Percentiles rank a stretch among this genome's conserved stretches.
Evolutionary conservation across 164 flowering plant genomes (phyloP).

Genomic region (Chimonanthus salicifolius): DNA sequence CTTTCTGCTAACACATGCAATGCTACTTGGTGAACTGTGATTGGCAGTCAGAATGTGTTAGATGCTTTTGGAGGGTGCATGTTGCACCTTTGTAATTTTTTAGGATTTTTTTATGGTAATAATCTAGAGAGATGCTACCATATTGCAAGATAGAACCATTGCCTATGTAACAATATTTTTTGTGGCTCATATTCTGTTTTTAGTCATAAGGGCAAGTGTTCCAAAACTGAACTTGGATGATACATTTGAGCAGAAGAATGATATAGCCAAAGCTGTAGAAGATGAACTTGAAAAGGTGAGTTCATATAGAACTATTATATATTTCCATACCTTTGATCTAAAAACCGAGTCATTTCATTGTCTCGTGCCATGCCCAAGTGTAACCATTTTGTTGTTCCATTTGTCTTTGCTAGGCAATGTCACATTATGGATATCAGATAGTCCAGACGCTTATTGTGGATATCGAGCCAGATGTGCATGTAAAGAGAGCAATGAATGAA

Average conservation of each 20-base stretch:
- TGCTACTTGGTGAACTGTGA: no score
- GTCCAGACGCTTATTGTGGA: conserved; percentile 80
- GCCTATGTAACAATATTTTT: no score
- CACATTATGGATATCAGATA: conserved; percentile 74
- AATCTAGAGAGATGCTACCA: no score
- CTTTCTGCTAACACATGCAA: no score
- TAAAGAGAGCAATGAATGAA: conserved; percentile 84
- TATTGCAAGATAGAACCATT: no score
- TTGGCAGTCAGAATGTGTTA: no score
- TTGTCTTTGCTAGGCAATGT: conserved; percentile 54
- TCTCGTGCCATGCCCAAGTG: no score
- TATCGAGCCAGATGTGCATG: conserved; percentile 73
- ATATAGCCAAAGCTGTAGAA: conserved; percentile 71
- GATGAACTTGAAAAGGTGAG: conserved; percentile 69
- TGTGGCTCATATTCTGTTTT: neutral
- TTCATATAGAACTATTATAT: neutral
- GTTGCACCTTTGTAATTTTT: no score
- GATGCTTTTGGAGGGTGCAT: no score
- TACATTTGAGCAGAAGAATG: conserved; percentile 80
- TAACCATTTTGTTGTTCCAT: neutral
- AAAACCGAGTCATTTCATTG: no score
- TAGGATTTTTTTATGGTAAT: no score
- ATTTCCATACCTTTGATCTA: neutral
- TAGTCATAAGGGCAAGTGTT: conserved; percentile 75
- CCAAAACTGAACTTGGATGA: conserved; percentile 70